These are phyloP conservation scores for Komagataella pseudopastoris DNA, from an alignment of 805 yeast species.

Conservation along the genomic window DNA sequence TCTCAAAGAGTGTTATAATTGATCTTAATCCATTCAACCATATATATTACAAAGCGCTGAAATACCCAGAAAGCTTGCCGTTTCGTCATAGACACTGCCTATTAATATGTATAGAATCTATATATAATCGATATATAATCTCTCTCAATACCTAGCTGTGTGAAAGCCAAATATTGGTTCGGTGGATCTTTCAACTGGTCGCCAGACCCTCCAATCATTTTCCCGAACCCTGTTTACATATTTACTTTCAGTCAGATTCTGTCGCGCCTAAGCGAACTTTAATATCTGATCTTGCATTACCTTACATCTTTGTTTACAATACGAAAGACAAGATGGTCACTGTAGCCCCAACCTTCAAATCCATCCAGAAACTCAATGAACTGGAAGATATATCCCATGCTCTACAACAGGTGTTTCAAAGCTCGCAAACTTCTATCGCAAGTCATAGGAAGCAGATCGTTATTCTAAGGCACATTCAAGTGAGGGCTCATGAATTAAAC, in stretches of 20 bases:
- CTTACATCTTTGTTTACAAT: not conserved
- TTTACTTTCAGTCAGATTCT: not conserved
- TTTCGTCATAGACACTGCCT: too few species aligned
- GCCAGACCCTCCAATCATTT: not conserved
- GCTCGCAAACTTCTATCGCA: slow-evolving; percentile 59
- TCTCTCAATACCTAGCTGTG: too few species aligned
- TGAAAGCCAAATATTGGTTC: too few species aligned
- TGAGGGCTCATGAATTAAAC: slow-evolving; percentile 36
- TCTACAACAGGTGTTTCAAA: slow-evolving; percentile 62
- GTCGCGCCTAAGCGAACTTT: not conserved
- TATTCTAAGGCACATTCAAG: slow-evolving; percentile 44
- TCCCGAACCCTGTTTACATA: not conserved
- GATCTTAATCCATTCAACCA: not conserved
- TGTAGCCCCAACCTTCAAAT: not conserved
- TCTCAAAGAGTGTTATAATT: too few species aligned
- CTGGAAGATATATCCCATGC: slow-evolving; percentile 28
- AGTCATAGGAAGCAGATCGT: slow-evolving; percentile 68
- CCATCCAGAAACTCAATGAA: slow-evolving; percentile 7
- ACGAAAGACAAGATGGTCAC: not conserved
- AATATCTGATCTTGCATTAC: not conserved
- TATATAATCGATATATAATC: too few species aligned
- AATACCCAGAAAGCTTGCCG: too few species aligned
- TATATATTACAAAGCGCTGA: too few species aligned
- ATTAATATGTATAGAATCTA: too few species aligned
- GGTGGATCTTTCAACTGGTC: too few species aligned